phyloP scores from a whole-genome alignment of 2,329 filamentous ascomycete species.

The Aureobasidium sp. region DNA sequence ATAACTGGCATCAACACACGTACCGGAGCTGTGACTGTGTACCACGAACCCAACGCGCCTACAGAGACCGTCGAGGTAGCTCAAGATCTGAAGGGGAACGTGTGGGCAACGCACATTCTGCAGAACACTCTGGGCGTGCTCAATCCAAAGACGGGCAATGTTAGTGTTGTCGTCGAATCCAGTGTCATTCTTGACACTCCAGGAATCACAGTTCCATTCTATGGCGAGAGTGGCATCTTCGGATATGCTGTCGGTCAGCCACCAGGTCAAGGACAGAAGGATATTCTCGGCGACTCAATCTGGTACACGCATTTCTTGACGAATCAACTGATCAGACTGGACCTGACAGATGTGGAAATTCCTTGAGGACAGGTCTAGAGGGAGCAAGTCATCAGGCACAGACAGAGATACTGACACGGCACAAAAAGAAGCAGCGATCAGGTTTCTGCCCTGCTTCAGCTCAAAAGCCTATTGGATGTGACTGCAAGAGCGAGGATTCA shows the following conservation, averaged over 20 bases:
- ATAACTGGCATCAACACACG: neutral
- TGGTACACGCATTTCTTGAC: conserved; percentile 5
- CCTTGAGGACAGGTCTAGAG: neutral
- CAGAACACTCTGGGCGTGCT: neutral
- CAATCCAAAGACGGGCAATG: neutral
- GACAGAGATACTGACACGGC: neutral
- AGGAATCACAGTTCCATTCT: neutral
- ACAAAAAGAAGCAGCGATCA: neutral
- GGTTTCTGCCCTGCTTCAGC: no score
- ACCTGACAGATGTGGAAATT: neutral
- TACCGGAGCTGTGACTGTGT: neutral
- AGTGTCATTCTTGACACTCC: neutral
- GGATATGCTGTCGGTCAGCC: neutral
- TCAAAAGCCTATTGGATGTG: no score
- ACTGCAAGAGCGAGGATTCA: no score
- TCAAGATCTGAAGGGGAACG: neutral
- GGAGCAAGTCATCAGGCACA: neutral
- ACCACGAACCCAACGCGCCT: neutral
- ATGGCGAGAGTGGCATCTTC: neutral
- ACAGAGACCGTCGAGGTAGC: conserved; percentile 1
- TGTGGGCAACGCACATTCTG: conserved; percentile 2
- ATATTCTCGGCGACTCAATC: neutral
- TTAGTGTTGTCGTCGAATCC: neutral
- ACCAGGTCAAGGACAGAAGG: neutral
- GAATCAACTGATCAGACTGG: conserved; percentile 6